Conservation (phyloP, 179 eudicot genomes). For the Beta lomatogona region DNA sequence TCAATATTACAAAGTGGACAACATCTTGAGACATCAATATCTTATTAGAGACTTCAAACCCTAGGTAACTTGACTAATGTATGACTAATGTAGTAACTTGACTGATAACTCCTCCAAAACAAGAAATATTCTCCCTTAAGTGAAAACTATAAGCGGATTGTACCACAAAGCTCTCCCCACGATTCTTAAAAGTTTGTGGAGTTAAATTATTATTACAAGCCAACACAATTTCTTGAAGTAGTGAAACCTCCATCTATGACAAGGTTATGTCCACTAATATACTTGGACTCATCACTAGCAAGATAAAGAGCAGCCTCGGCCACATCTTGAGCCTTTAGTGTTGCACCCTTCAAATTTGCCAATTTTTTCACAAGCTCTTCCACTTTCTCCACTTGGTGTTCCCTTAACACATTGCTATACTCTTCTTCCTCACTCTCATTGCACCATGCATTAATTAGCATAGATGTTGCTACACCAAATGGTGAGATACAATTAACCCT, state of each 20-base stretch:
- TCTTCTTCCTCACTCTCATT: constrained; percentile 15
- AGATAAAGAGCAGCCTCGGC: constrained; percentile 47
- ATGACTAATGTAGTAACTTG: too few relatives aligned
- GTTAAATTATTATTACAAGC: constrained; percentile 23
- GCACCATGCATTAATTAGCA: constrained; percentile 35
- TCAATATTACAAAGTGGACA: too few relatives aligned
- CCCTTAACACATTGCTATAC: constrained; percentile 1
- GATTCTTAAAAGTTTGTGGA: background rate
- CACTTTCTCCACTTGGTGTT: background rate
- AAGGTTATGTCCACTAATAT: constrained; percentile 39
- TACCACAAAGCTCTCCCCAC: background rate
- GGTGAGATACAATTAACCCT: constrained; percentile 49
- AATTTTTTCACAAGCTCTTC: constrained; percentile 28
- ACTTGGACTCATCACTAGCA: constrained; percentile 44
- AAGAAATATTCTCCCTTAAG: too few relatives aligned
- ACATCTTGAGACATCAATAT: too few relatives aligned
- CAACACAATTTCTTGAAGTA: constrained; percentile 34
- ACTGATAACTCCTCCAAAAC: too few relatives aligned
- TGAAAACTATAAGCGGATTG: background rate
- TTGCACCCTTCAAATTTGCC: constrained; percentile 31
- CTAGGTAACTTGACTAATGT: too few relatives aligned
- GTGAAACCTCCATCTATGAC: constrained; percentile 40
- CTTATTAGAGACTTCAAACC: too few relatives aligned
- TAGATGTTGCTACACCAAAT: constrained; percentile 34
- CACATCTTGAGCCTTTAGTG: constrained; percentile 34